phyloP scores from a whole-genome alignment of 768 basidiomycete genomes.

The Cystobasidium ongulense region DNA sequence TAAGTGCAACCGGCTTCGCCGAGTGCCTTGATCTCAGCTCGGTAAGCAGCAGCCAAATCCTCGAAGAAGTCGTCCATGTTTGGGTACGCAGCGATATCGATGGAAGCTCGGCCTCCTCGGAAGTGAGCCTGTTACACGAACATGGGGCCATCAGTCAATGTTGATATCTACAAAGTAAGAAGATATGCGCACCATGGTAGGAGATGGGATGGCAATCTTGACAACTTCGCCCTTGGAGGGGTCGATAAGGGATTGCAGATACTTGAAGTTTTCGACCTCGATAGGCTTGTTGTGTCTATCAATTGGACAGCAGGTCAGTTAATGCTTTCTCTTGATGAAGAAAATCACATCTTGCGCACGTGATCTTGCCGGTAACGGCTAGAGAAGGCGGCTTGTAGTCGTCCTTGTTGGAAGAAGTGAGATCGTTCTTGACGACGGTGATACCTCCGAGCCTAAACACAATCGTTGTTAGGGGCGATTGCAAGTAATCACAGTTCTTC shows the following conservation, averaged over 20 bases:
- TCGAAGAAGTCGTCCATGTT: conserved; percentile 39
- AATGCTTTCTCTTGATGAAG: background rate
- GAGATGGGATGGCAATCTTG: conserved; percentile 43
- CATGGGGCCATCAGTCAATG: too few relatives aligned
- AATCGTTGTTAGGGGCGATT: background rate
- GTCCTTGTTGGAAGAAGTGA: conserved; percentile 36
- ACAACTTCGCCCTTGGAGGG: conserved; percentile 32
- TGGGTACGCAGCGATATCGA: conserved; percentile 35
- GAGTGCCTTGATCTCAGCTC: conserved; percentile 35
- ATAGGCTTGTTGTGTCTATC: conserved; percentile 33
- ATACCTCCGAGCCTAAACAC: conserved; percentile 30
- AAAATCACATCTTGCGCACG: conserved; percentile 15
- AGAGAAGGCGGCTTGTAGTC: conserved; percentile 27
- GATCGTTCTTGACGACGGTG: conserved; percentile 40
- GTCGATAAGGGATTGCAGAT: conserved; percentile 35
- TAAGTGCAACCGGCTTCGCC: conserved; percentile 36
- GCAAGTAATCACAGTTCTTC: background rate
- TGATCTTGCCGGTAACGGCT: conserved; percentile 38
- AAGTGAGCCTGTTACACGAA: conserved; percentile 38
- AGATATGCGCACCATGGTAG: conserved; percentile 34
- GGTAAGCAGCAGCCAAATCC: conserved; percentile 36
- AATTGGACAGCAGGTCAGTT: background rate
- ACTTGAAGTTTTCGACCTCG: conserved; percentile 42
- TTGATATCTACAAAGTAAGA: too few relatives aligned
- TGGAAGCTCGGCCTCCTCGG: conserved; percentile 36